These are phyloP conservation scores for Haplosporangium sp. DNA, from an alignment of 371 early-diverging fungal species.

Conservation along the genomic window DNA sequence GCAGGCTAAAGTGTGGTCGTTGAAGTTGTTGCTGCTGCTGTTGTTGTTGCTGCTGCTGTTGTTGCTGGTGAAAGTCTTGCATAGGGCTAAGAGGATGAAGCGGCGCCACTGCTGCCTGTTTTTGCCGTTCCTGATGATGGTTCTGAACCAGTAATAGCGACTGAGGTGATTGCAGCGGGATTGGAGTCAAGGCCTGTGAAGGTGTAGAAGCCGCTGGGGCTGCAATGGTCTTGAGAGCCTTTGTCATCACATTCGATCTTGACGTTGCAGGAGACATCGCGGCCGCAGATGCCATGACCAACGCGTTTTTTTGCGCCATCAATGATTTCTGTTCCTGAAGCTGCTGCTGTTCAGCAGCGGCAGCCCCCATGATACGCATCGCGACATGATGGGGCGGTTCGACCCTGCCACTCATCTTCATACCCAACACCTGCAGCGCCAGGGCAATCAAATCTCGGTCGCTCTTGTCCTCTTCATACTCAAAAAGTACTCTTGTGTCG, in stretches of 20 bases:
- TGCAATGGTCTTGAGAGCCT: not conserved
- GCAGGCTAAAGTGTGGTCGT: too few relatives aligned
- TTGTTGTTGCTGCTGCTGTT: too few relatives aligned
- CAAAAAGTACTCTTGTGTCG: conserved; percentile 66
- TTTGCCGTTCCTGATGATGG: not conserved
- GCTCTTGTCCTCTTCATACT: conserved; percentile 62
- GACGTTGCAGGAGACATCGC: conserved; percentile 30
- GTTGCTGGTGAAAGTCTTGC: too few relatives aligned
- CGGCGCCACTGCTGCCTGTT: not conserved
- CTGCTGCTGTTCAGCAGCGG: conserved; percentile 45
- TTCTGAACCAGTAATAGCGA: conserved; percentile 11
- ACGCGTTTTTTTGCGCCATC: not conserved
- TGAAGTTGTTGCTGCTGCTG: too few relatives aligned
- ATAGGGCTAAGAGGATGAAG: not conserved
- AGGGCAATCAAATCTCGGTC: conserved; percentile 86
- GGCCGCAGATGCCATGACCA: conserved; percentile 7
- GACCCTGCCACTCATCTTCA: conserved; percentile 80
- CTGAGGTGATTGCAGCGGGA: conserved; percentile 40
- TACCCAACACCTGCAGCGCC: conserved; percentile 84
- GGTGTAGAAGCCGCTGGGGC: conserved; percentile 3
- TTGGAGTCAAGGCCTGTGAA: conserved; percentile 18
- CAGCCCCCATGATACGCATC: conserved; percentile 78
- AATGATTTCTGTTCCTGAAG: conserved; percentile 5
- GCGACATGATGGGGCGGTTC: conserved; percentile 77
- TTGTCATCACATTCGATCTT: conserved; percentile 22